Percentiles rank a stretch among this genome's conserved stretches.
Evolutionary conservation across 805 yeast genomes (phyloP).

Genomic region (Metschnikowia continentalis): DNA sequence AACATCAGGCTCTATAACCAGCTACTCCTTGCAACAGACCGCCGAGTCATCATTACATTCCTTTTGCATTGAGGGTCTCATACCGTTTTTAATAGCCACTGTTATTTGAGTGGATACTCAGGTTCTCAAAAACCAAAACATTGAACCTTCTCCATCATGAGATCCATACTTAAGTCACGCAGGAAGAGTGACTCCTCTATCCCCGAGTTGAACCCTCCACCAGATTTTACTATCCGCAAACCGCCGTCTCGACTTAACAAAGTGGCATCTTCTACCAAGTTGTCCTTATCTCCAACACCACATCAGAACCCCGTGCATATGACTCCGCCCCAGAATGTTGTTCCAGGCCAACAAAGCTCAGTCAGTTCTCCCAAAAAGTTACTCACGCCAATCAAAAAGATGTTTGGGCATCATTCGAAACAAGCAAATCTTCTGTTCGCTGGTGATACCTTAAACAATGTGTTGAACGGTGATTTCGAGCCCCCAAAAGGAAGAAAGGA

Average conservation of each 20-base stretch:
- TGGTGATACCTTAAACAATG: conserved; percentile 13
- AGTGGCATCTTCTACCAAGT: not conserved
- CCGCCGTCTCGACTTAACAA: not conserved
- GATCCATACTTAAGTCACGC: conserved; percentile 18
- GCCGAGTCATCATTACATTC: not conserved
- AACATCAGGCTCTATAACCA: not conserved
- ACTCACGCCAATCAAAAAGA: conserved; percentile 33
- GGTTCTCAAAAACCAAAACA: not conserved
- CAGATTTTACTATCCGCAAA: conserved; percentile 1
- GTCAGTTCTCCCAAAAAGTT: conserved; percentile 34
- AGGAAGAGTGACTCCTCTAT: conserved; percentile 17
- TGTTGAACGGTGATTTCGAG: conserved; percentile 10
- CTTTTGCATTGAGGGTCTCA: not conserved
- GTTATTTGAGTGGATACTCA: not conserved
- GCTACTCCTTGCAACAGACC: not conserved
- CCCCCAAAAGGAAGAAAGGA: conserved; percentile 10
- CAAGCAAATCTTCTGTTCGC: conserved; percentile 5
- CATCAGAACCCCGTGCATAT: not conserved
- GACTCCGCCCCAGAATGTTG: conserved; percentile 12
- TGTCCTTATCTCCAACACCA: not conserved
- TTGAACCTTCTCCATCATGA: conserved; percentile 7
- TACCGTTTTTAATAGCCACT: not conserved
- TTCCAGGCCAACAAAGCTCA: conserved; percentile 7
- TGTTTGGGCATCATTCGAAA: conserved; percentile 22
- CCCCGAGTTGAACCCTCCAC: conserved; percentile 12